Evolutionary conservation across 495 filamentous ascomycete genomes (phyloP).

Genomic region (Neurospora sp.): DNA sequence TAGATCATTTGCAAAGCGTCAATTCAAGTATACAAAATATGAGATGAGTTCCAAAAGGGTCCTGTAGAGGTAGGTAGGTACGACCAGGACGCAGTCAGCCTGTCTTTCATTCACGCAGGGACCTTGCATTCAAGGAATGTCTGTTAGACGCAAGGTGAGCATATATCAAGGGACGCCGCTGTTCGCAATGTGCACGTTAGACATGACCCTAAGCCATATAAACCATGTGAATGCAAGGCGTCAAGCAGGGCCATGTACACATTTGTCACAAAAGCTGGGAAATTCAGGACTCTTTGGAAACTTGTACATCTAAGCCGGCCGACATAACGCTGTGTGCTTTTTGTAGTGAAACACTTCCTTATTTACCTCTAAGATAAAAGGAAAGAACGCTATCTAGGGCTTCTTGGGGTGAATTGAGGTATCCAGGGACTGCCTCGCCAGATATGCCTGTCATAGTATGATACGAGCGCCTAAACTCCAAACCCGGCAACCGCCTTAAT

Average conservation of each 20-base stretch:
- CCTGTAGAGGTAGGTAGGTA: background rate
- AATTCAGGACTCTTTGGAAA: background rate
- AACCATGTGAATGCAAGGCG: background rate
- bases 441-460: background rate
- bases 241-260: background rate
- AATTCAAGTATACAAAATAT: background rate
- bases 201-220: background rate
- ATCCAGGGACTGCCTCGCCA: background rate
- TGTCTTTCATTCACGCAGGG: background rate
- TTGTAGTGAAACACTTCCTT: background rate
- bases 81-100: background rate
- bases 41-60: conserved; percentile 1
- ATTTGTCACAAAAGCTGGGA: background rate
- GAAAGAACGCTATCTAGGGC: background rate
- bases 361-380: background rate
- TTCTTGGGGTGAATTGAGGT: background rate
- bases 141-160: no score
- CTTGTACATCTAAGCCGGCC: background rate
- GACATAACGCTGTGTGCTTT: background rate
- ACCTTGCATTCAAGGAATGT: background rate
- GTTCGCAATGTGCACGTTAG: background rate
- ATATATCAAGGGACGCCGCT: background rate
- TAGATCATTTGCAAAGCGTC: background rate
- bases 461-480: background rate
- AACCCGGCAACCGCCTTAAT: background rate